Percentiles rank a stretch among this genome's conserved stretches.
Conservation (phyloP, 768 basidiomycete species). For the Naematelia aurantialba region DNA sequence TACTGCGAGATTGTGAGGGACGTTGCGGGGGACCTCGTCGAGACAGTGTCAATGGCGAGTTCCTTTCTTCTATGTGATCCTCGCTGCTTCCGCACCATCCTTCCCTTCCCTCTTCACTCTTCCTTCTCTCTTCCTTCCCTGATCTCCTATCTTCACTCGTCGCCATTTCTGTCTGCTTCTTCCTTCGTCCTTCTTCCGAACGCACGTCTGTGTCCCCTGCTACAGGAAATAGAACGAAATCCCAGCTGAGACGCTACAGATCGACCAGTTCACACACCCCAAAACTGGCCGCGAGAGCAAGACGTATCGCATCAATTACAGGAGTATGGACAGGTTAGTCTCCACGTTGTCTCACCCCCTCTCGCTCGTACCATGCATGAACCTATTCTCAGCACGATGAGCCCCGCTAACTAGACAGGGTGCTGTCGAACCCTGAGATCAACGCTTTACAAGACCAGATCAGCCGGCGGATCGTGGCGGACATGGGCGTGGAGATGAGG, state of each 20-base stretch:
- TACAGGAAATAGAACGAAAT: not conserved
- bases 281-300: constrained; percentile 74
- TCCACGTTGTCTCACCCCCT: not conserved
- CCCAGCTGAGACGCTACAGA: constrained; percentile 55
- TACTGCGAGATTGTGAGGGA: constrained; percentile 93
- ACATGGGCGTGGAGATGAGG: constrained; percentile 53
- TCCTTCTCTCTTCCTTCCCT: not conserved
- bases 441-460: constrained; percentile 66
- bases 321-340: constrained; percentile 87
- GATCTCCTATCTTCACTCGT: not conserved
- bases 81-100: too few species aligned
- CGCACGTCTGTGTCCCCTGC: not conserved
- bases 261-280: constrained; percentile 86
- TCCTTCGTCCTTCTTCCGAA: not conserved
- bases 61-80: not conserved
- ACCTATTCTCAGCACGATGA: too few species aligned
- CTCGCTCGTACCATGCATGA: not conserved
- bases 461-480: constrained; percentile 37
- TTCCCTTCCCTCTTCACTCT: not conserved
- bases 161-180: not conserved
- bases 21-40: constrained; percentile 84
- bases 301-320: constrained; percentile 88
- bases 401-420: too few species aligned
- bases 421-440: constrained; percentile 81
- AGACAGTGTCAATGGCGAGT: constrained; percentile 78